A percentile compares a stretch with the other conserved stretches of the same genome.
Evolutionary conservation across 2,329 filamentous ascomycete species (phyloP).

Genomic region (Helotiales sp.): DNA sequence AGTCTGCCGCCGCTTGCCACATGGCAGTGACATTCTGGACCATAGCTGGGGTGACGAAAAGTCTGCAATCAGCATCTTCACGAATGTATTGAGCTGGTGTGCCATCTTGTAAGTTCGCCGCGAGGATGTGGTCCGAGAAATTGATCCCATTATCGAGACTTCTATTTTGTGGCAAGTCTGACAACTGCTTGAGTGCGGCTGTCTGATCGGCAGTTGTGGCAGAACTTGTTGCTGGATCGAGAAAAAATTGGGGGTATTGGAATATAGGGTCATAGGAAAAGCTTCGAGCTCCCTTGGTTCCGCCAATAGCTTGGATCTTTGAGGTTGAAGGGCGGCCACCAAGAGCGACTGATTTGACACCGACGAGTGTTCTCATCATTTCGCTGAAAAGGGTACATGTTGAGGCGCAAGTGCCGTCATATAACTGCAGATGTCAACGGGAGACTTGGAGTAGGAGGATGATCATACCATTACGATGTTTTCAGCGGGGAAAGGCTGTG

Average conservation of each 20-base stretch:
- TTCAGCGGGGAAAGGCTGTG: background rate
- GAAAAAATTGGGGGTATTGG: background rate
- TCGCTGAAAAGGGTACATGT: background rate
- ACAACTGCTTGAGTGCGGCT: constrained; percentile 17
- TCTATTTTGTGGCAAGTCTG: constrained; percentile 18
- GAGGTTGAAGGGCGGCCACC: background rate
- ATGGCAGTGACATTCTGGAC: constrained; percentile 48
- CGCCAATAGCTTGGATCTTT: background rate
- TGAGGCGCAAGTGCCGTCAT: background rate
- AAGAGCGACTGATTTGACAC: background rate
- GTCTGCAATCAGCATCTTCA: constrained; percentile 59
- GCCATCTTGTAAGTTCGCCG: constrained; percentile 33
- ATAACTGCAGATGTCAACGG: background rate
- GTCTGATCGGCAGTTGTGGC: constrained; percentile 5
- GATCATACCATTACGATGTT: background rate
- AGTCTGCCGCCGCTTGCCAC: constrained; percentile 48
- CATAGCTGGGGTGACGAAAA: constrained; percentile 58
- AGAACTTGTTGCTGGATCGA: background rate
- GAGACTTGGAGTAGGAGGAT: background rate
- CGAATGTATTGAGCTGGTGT: constrained; percentile 59
- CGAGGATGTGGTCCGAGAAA: constrained; percentile 39
- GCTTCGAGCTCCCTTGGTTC: background rate
- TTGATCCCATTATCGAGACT: constrained; percentile 41
- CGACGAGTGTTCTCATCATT: background rate
- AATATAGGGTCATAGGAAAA: background rate